These are phyloP conservation scores for Pythium vanterpoolii DNA, from an alignment of 352 stramenopile species.

Conservation along the genomic window DNA sequence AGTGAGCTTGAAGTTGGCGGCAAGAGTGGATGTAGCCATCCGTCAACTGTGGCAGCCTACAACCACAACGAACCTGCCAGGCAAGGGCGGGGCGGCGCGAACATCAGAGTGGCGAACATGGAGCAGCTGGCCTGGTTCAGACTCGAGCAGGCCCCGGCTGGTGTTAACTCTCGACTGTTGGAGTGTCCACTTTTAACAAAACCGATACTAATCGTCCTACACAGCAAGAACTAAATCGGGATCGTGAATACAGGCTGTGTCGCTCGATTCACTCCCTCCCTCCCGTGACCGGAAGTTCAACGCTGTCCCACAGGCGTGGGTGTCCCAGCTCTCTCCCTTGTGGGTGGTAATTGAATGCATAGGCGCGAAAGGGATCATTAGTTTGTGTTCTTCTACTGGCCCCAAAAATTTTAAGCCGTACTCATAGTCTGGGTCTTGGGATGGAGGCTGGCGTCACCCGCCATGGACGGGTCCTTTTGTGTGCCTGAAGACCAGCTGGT, in stretches of 20 bases:
- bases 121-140: constrained; percentile 7
- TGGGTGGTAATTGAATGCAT: too few relatives aligned
- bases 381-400: constrained; percentile 16
- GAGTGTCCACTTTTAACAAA: constrained; percentile 2
- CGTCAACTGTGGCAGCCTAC: background rate
- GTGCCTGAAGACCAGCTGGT: constrained; percentile 12
- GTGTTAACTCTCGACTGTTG: constrained; percentile 7
- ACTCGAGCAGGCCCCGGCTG: background rate
- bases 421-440: background rate
- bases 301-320: too few relatives aligned
- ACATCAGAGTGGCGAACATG: background rate
- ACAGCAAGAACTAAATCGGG: too few relatives aligned
- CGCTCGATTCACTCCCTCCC: too few relatives aligned
- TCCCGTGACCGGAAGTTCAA: too few relatives aligned
- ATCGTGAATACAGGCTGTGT: too few relatives aligned
- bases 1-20: constrained; percentile 9
- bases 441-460: constrained; percentile 2
- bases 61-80: too few relatives aligned
- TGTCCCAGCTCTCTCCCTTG: too few relatives aligned
- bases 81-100: too few relatives aligned
- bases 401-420: background rate
- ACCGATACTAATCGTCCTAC: too few relatives aligned
- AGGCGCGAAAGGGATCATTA: constrained; percentile 4
- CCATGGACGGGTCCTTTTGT: background rate
- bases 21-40: constrained; percentile 9